Percentiles rank a stretch among this genome's conserved stretches.
Conservation (phyloP, 2,329 filamentous ascomycete species). For the Blastomyces percursus region DNA sequence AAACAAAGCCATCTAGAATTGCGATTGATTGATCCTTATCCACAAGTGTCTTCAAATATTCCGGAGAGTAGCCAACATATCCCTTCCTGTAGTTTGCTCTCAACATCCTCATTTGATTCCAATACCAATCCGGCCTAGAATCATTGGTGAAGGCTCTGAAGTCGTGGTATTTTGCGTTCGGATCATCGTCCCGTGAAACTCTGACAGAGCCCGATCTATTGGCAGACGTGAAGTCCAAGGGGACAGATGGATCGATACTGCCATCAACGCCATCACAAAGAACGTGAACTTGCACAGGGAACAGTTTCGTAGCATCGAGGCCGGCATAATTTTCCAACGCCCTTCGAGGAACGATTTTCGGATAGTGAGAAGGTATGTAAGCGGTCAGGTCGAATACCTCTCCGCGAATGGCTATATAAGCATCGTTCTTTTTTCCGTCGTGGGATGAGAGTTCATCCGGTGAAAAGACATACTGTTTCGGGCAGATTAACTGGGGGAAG, state of each 20-base stretch:
- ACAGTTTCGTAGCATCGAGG: conserved; percentile 72
- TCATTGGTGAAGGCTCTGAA: conserved; percentile 80
- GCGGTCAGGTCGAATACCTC: conserved; percentile 71
- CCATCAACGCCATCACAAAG: conserved; percentile 71
- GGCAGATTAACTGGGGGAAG: conserved; percentile 82
- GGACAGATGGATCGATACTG: conserved; percentile 57
- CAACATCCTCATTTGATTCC: conserved; percentile 71
- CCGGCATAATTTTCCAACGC: conserved; percentile 72
- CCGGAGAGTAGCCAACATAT: conserved; percentile 66
- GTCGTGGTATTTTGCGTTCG: conserved; percentile 77
- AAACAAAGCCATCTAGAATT: conserved; percentile 68
- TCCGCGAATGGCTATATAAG: conserved; percentile 76
- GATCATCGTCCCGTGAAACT: conserved; percentile 55
- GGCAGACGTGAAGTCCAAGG: conserved; percentile 66
- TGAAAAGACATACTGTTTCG: conserved; percentile 79
- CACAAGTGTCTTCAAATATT: conserved; percentile 64
- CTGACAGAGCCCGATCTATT: conserved; percentile 61
- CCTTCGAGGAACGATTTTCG: conserved; percentile 50
- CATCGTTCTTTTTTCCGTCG: conserved; percentile 56
- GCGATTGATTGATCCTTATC: conserved; percentile 58
- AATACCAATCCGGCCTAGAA: conserved; percentile 81
- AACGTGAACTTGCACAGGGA: conserved; percentile 88
- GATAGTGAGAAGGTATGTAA: conserved; percentile 71
- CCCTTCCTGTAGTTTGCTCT: conserved; percentile 75
- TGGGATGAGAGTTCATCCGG: conserved; percentile 60